A percentile compares a stretch with the other conserved stretches of the same genome.
Evolutionary conservation across 1,284 basidiomycete genomes (phyloP).

Genomic region (Fomitopsis pinicola): DNA sequence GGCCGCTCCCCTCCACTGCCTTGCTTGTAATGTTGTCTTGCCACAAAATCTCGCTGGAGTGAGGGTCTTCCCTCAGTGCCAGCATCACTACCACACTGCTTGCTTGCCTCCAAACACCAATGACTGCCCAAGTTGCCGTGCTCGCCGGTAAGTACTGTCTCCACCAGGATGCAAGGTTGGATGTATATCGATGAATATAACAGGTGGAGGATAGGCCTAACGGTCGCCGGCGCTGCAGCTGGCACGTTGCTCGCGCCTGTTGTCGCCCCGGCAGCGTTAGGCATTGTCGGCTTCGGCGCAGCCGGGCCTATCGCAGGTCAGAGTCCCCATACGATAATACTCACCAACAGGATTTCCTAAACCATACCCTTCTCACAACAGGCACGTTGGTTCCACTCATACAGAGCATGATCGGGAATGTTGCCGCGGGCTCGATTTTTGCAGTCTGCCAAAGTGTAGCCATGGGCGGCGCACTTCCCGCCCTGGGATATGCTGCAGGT

Average conservation of each 20-base stretch:
- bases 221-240: background rate
- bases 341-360: background rate
- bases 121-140: no score
- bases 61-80: no score
- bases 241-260: conserved; percentile 5
- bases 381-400: background rate
- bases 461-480: conserved; percentile 3
- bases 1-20: no score
- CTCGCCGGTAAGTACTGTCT: no score
- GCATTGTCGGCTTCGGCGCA: conserved; percentile 2
- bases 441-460: background rate
- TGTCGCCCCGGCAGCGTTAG: background rate
- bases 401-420: background rate
- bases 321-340: background rate
- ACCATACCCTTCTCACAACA: background rate
- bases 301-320: conserved; percentile 6
- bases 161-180: no score
- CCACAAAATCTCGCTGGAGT: no score
- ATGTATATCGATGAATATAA: no score
- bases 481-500: background rate
- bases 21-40: no score
- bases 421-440: background rate
- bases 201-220: background rate
- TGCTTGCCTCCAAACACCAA: no score
- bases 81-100: no score